These are phyloP conservation scores for Neurospora sp. DNA, from an alignment of 495 filamentous ascomycete genomes.

Conservation along the genomic window DNA sequence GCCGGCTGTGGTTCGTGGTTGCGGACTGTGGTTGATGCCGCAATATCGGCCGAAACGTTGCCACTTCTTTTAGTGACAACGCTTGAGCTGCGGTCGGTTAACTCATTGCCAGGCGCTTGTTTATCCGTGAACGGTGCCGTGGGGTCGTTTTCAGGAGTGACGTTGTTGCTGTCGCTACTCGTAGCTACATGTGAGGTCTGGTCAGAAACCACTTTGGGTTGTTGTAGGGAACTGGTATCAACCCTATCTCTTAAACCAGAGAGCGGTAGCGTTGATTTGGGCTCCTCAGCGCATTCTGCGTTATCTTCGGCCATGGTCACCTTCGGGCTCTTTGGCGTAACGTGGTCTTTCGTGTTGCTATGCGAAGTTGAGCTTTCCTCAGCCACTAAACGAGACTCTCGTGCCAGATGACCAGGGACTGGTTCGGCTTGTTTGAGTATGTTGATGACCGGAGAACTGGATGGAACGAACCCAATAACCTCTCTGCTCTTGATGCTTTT, in stretches of 20 bases:
- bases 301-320: background rate
- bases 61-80: background rate
- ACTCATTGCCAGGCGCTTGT: background rate
- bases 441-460: slow-evolving; percentile 10
- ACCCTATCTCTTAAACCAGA: background rate
- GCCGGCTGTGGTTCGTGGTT: background rate
- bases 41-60: background rate
- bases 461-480: slow-evolving; percentile 29
- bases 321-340: background rate
- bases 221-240: background rate
- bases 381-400: background rate
- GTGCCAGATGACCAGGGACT: background rate
- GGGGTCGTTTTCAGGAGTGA: background rate
- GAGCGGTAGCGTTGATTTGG: background rate
- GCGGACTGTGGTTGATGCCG: background rate
- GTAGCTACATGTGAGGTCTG: background rate
- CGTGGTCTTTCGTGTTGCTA: background rate
- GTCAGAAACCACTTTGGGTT: background rate
- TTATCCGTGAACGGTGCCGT: background rate
- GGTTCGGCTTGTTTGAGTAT: background rate
- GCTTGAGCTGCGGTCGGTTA: background rate
- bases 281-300: background rate
- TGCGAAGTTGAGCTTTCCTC: background rate
- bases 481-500: slow-evolving; percentile 35
- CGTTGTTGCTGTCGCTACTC: background rate